Conservation (phyloP, 1,284 basidiomycete genomes). For the Puccinia coronata region DNA sequence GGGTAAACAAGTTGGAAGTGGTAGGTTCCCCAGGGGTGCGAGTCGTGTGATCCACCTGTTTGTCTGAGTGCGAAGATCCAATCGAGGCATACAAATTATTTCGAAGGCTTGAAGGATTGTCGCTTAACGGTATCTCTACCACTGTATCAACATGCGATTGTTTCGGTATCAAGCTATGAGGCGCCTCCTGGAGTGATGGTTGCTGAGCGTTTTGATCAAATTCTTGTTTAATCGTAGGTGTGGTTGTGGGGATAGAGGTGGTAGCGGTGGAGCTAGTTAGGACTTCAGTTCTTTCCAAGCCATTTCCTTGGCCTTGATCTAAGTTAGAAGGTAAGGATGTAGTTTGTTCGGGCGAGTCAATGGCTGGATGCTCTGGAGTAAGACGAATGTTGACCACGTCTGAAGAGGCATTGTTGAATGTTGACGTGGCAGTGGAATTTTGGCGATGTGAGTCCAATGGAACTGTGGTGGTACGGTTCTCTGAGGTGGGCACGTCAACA, state of each 20-base stretch:
- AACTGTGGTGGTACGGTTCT: neutral
- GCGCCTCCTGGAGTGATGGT: neutral
- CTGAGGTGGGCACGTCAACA: neutral
- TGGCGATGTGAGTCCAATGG: neutral
- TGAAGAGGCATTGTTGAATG: neutral
- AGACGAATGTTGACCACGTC: neutral
- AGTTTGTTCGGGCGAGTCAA: neutral
- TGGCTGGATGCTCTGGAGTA: neutral
- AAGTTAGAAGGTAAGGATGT: neutral
- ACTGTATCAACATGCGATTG: slow-evolving; percentile 25
- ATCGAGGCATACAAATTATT: slow-evolving; percentile 22
- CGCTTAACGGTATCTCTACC: slow-evolving; percentile 41
- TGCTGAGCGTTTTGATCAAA: neutral
- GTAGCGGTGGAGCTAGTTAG: neutral
- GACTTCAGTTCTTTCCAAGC: neutral
- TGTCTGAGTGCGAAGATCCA: slow-evolving; percentile 27
- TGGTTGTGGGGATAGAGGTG: neutral
- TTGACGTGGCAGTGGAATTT: neutral
- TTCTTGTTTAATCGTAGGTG: slow-evolving; percentile 19
- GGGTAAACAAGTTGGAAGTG: slow-evolving; percentile 29
- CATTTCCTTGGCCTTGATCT: neutral
- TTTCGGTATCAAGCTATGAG: neutral
- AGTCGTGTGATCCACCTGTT: neutral
- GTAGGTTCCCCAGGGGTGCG: slow-evolving; percentile 33
- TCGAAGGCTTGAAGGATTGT: slow-evolving; percentile 44